A percentile compares a stretch with the other conserved stretches of the same genome.
Conservation (phyloP, 202 grass and related monocot genomes). For the Eragrostis tef region DNA sequence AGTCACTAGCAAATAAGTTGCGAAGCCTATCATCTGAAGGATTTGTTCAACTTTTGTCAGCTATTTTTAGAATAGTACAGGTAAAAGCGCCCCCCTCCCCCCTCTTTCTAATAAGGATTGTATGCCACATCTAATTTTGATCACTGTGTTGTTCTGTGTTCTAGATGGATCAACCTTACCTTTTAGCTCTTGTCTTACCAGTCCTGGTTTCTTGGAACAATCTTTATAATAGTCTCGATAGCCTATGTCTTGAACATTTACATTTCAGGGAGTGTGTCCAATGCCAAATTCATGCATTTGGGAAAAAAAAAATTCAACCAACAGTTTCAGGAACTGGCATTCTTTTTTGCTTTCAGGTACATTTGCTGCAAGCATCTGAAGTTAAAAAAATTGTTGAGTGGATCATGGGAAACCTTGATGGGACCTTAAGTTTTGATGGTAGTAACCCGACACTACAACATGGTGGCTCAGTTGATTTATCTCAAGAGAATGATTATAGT, state of each 20-base stretch:
- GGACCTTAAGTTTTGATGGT: slow-evolving; percentile 57
- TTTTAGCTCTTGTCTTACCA: background rate
- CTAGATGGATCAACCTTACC: background rate
- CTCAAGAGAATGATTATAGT: slow-evolving; percentile 60
- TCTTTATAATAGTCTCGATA: slow-evolving; percentile 1
- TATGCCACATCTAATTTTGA: background rate
- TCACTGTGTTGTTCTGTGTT: background rate
- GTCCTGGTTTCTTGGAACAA: background rate
- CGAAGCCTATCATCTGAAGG: slow-evolving; percentile 85
- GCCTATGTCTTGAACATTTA: slow-evolving; percentile 3
- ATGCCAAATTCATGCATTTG: too few species aligned
- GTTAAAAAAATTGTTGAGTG: slow-evolving; percentile 94
- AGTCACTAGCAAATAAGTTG: slow-evolving; percentile 92
- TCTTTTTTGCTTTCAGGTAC: slow-evolving; percentile 75
- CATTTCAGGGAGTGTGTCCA: background rate
- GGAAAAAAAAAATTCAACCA: too few species aligned
- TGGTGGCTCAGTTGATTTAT: slow-evolving; percentile 54
- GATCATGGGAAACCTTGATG: slow-evolving; percentile 92
- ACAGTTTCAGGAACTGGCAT: too few species aligned
- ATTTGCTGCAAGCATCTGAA: slow-evolving; percentile 90
- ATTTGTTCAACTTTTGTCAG: slow-evolving; percentile 91
- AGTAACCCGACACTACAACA: slow-evolving; percentile 49
- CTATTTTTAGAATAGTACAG: slow-evolving; percentile 96
- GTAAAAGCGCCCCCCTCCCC: slow-evolving; percentile 70
- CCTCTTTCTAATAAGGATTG: background rate